Conservation (phyloP, 495 filamentous ascomycete genomes). For the Penicillium goetzii region DNA sequence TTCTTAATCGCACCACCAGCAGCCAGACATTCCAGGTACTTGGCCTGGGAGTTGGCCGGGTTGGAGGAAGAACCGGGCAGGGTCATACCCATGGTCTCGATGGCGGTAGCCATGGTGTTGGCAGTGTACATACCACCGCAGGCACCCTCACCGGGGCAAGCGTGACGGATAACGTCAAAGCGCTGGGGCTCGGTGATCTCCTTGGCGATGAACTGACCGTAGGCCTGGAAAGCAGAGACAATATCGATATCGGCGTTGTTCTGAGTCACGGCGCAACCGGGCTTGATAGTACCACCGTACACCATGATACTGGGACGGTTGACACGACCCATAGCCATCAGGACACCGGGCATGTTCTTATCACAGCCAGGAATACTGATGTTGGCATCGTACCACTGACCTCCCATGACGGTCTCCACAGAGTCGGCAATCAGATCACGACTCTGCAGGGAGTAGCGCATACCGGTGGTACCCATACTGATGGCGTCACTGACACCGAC, state of each 20-base stretch:
- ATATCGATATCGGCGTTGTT: constrained; percentile 85
- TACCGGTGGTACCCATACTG: constrained; percentile 66
- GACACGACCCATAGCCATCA: constrained; percentile 96
- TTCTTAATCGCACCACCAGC: constrained; percentile 87
- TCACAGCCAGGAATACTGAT: constrained; percentile 98
- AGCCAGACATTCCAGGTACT: constrained; percentile 81
- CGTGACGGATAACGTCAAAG: constrained; percentile 92
- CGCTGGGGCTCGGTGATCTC: constrained; percentile 89
- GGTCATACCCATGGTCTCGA: constrained; percentile 95
- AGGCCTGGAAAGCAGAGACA: constrained; percentile 96
- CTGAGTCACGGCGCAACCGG: constrained; percentile 75
- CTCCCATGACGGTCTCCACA: constrained; percentile 98
- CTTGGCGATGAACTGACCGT: constrained; percentile 90
- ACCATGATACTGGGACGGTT: constrained; percentile 96
- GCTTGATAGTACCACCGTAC: constrained; percentile 93
- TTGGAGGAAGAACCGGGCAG: constrained; percentile 91
- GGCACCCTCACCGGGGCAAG: constrained; percentile 89
- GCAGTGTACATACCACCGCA: constrained; percentile 99
- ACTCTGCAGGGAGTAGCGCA: constrained; percentile 94
- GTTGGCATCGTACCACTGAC: constrained; percentile 99
- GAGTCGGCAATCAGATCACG: constrained; percentile 96
- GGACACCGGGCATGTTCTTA: constrained; percentile 99
- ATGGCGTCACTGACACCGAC: constrained; percentile 81
- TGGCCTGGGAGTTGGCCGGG: constrained; percentile 84
- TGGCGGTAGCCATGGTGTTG: constrained; percentile 98